Evolutionary conservation across 495 filamentous ascomycete genomes (phyloP), one percentile per base, ranked within the genome.

Genomic region (Neurospora sp.): DNA sequence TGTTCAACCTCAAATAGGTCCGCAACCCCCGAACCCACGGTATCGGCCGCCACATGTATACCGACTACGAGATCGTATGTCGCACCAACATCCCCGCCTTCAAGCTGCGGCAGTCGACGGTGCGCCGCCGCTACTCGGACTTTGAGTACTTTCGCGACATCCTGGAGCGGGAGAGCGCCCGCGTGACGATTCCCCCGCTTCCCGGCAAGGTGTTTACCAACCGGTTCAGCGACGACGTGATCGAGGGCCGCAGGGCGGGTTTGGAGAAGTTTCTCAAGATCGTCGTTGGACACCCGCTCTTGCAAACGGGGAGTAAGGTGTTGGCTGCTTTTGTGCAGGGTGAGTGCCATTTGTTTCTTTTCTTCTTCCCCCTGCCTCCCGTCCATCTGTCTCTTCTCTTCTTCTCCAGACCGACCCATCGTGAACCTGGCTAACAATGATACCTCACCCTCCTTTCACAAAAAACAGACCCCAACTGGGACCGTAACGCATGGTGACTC

Each of bases 61-160:
- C 96, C 68, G 94, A 95, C 84, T 99, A 99, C 84, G 95, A 98
- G 83, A 97, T 99, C 76, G 85, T 96, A 74, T 97, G 94, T 85
- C 90, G 92, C 53, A 99, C 96, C 82, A 99, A 99, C 84, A 99
- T 99, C 80, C 96, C 96, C 72, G 94, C 96, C 76, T 99, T 99
- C 88, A 97, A 97, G 85, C 89, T 98, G 74, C 83, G 83, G 61
- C 83, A 93, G 79, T 94, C 91, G 68, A 86, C 88, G 74, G 96
- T 98, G 70, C 94, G 96, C 72, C 89, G 96, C 71, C 93, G 96
- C 37, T 99, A 99, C 84, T 94, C 91, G 72, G 96, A 99, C 82
- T 99, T 99, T 77, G 96, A 99, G 84, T 94, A 96, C 85, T 99
- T 99, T 84, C 94, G 96, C 77, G 96, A 99, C 80, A 97, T 98